phyloP scores from a whole-genome alignment of 345 rosid genomes.

The Atalantia buxifolia region DNA sequence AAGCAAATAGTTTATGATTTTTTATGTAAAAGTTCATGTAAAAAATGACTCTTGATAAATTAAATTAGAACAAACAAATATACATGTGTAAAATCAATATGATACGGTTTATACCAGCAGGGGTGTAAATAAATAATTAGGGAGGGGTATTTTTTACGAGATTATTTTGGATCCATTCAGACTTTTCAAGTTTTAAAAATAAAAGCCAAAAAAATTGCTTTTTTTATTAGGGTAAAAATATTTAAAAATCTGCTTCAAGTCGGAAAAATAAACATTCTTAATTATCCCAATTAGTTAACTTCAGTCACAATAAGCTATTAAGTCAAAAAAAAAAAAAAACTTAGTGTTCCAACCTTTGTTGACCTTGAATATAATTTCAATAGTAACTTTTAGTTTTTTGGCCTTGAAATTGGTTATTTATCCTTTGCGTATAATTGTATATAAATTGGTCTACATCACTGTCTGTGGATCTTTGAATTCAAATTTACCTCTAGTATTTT shows the following conservation, averaged over 20 bases:
- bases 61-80: neutral
- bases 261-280: neutral
- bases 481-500: neutral
- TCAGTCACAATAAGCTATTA: neutral
- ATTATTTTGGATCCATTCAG: neutral
- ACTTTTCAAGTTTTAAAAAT: neutral
- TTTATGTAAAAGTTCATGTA: neutral
- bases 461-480: neutral
- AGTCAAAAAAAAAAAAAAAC: neutral
- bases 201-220: no score
- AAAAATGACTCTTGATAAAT: neutral
- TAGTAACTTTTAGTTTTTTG: neutral
- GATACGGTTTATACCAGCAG: neutral
- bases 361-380: neutral
- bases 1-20: neutral
- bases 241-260: neutral
- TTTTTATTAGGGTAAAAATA: no score
- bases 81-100: neutral
- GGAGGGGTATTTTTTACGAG: neutral
- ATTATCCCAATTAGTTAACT: neutral
- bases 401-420: neutral
- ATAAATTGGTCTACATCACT: neutral
- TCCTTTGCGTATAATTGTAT: neutral
- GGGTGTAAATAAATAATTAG: neutral
- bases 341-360: neutral